These are phyloP conservation scores for Atalantia buxifolia DNA, from an alignment of 345 rosid genomes.

Conservation along the genomic window DNA sequence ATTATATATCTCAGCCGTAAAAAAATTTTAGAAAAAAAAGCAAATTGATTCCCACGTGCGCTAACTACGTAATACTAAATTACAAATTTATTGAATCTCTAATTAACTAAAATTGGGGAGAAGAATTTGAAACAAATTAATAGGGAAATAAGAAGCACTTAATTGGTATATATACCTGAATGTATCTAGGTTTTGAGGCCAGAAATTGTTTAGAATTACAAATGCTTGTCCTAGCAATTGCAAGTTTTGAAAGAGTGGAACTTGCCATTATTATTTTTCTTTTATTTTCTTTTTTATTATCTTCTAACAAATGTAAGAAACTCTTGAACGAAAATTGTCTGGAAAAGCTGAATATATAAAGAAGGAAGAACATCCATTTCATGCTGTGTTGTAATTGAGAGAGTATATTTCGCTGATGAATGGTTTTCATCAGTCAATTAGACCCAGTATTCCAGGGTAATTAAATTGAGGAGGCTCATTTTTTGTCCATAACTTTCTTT, in stretches of 20 bases:
- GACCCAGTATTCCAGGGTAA: slow-evolving; percentile 18
- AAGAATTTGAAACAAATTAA: not conserved
- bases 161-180: slow-evolving; percentile 7
- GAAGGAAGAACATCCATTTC: not conserved
- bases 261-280: slow-evolving; percentile 11
- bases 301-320: not conserved
- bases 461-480: not conserved
- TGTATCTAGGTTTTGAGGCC: slow-evolving; percentile 1
- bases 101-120: too few relatives aligned
- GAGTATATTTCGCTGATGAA: slow-evolving; percentile 1
- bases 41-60: too few relatives aligned
- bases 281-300: not conserved
- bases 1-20: too few relatives aligned
- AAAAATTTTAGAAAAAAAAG: too few relatives aligned
- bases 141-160: not conserved
- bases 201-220: not conserved
- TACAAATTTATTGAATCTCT: too few relatives aligned
- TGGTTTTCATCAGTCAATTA: not conserved
- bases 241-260: not conserved
- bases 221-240: slow-evolving; percentile 1
- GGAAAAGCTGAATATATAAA: not conserved
- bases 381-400: not conserved
- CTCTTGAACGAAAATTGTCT: not conserved
- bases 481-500: not conserved
- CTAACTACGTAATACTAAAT: too few relatives aligned